These are phyloP conservation scores for Saccharomycopsis sp. DNA, from an alignment of 805 yeast species.

Conservation along the genomic window DNA sequence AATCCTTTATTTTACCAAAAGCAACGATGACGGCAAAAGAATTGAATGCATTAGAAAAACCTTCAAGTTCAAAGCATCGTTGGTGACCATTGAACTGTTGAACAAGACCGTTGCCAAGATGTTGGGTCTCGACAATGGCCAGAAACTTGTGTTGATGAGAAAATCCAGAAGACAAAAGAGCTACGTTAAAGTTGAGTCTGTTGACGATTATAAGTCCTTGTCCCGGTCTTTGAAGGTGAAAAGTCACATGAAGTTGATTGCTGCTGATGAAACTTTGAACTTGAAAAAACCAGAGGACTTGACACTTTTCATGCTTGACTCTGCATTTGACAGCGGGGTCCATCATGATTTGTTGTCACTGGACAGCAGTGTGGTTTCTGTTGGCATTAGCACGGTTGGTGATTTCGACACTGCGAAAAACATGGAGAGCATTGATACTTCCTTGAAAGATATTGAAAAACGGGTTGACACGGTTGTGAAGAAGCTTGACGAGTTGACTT, in stretches of 20 bases:
- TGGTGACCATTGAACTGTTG: slow-evolving; percentile 2
- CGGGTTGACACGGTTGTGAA: no score
- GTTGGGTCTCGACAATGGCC: not conserved
- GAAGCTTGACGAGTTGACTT: no score
- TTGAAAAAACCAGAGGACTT: no score
- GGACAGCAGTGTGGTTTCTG: no score
- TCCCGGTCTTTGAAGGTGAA: slow-evolving; percentile 41
- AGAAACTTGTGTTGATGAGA: slow-evolving; percentile 24
- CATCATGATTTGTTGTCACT: no score
- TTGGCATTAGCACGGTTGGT: no score
- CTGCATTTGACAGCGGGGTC: no score
- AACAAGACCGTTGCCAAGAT: slow-evolving; percentile 1
- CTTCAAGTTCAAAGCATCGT: slow-evolving; percentile 9
- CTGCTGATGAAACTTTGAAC: no score
- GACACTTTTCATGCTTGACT: no score
- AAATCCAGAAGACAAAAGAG: slow-evolving; percentile 39
- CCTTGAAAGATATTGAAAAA: no score
- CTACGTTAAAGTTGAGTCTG: slow-evolving; percentile 32
- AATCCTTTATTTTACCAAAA: slow-evolving; percentile 9
- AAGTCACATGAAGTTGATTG: slow-evolving; percentile 32
- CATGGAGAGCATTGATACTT: no score
- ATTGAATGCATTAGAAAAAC: not conserved
- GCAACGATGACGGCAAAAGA: not conserved
- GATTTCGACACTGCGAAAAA: no score
- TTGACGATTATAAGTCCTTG: slow-evolving; percentile 35